Evolutionary conservation across 257 asterid species (phyloP).

Genomic region (Scutellaria baicalensis): DNA sequence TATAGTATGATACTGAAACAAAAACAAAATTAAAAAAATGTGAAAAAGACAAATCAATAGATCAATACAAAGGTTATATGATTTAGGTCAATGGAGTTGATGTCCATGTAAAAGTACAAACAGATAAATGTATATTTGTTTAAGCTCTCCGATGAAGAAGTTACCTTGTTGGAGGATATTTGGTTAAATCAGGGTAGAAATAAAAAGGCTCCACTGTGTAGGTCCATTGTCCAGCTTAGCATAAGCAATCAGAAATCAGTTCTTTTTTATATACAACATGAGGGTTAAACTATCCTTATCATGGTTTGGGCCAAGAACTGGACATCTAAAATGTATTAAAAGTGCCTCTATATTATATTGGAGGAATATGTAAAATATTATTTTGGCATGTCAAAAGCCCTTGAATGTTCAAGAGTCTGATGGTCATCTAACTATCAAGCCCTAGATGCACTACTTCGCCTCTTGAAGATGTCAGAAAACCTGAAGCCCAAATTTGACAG

Average conservation of each 20-base stretch:
- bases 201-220: not conserved
- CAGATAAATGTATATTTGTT: not conserved
- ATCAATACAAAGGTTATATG: not conserved
- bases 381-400: not conserved
- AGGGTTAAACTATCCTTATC: not conserved
- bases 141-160: not conserved
- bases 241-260: not conserved
- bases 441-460: not conserved
- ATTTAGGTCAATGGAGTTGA: not conserved
- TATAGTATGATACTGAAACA: not conserved
- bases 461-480: not conserved
- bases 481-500: not conserved
- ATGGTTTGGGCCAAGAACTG: not conserved
- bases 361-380: not conserved
- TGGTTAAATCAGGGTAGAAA: not conserved
- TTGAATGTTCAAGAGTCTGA: not conserved
- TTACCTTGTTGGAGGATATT: not conserved
- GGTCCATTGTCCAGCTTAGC: not conserved
- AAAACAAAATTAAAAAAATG: not conserved
- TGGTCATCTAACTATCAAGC: not conserved
- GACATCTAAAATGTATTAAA: not conserved
- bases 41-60: not conserved
- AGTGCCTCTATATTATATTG: not conserved
- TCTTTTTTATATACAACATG: not conserved
- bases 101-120: not conserved